These are phyloP conservation scores for Agastache rugosa DNA, from an alignment of 257 asterid genomes.

Conservation along the genomic window DNA sequence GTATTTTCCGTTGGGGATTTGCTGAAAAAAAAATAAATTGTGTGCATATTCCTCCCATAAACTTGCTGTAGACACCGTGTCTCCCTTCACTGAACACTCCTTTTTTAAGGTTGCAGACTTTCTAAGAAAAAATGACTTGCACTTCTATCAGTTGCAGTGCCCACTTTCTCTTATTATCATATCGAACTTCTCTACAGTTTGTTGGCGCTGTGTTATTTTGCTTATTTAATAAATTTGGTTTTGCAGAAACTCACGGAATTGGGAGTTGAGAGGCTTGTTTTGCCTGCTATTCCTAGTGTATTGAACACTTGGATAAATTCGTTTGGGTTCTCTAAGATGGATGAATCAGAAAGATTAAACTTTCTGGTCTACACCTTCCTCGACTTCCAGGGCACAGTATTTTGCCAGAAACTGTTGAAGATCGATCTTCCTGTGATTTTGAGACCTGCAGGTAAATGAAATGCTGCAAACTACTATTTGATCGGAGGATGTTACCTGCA, in stretches of 20 bases:
- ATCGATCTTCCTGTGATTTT: constrained; percentile 34
- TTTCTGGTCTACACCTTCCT: constrained; percentile 66
- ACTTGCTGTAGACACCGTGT: neutral
- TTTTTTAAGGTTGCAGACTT: too few relatives aligned
- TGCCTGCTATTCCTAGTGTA: constrained; percentile 80
- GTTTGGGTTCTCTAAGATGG: constrained; percentile 77
- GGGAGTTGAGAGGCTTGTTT: constrained; percentile 87
- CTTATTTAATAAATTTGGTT: constrained; percentile 23
- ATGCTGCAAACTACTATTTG: constrained; percentile 13
- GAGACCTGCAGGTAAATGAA: constrained; percentile 50
- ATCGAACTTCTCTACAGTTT: constrained; percentile 16
- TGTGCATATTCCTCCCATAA: too few relatives aligned
- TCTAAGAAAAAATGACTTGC: neutral
- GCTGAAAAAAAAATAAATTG: too few relatives aligned
- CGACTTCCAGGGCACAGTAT: constrained; percentile 74
- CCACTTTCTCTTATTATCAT: neutral
- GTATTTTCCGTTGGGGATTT: too few relatives aligned
- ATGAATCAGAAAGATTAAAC: constrained; percentile 57
- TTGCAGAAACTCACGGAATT: constrained; percentile 67
- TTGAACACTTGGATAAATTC: constrained; percentile 75
- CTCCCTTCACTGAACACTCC: too few relatives aligned
- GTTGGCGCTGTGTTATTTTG: constrained; percentile 1
- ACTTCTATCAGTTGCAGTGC: constrained; percentile 3
- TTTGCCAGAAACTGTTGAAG: constrained; percentile 74
- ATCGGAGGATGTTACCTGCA: neutral